These are phyloP conservation scores for Aspergillus udagawae DNA, from an alignment of 2,329 filamentous ascomycete species.

Conservation along the genomic window DNA sequence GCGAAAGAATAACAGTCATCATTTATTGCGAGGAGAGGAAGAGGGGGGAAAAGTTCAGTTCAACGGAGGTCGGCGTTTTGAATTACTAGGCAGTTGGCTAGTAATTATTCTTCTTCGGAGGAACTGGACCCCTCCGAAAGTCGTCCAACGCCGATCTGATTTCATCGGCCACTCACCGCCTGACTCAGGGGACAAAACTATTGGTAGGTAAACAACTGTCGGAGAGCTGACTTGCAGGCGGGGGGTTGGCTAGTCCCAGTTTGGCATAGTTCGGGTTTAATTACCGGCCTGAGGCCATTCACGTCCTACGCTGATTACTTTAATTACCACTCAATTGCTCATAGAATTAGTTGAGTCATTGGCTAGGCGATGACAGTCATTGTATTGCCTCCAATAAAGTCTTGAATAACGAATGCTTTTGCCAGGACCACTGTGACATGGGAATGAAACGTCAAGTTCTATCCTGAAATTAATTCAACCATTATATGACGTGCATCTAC, in stretches of 20 bases:
- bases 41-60: background rate
- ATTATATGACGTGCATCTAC: background rate
- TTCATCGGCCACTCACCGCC: background rate
- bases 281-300: background rate
- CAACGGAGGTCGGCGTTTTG: background rate
- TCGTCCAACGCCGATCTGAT: conserved; percentile 2
- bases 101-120: background rate
- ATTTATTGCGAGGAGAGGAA: background rate
- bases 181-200: background rate
- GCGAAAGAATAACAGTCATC: background rate
- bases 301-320: background rate
- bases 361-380: background rate
- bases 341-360: background rate
- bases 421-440: background rate
- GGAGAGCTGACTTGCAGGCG: background rate
- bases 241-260: background rate
- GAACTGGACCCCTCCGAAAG: background rate
- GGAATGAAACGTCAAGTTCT: background rate
- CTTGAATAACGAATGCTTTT: background rate
- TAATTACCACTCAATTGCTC: background rate
- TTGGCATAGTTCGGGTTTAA: background rate
- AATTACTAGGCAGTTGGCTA: background rate
- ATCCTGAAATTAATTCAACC: too few species aligned
- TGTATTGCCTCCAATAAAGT: background rate
- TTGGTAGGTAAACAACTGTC: background rate